These are phyloP conservation scores for Sarocladium oryzae DNA, from an alignment of 2,329 filamentous ascomycete species.

Conservation along the genomic window DNA sequence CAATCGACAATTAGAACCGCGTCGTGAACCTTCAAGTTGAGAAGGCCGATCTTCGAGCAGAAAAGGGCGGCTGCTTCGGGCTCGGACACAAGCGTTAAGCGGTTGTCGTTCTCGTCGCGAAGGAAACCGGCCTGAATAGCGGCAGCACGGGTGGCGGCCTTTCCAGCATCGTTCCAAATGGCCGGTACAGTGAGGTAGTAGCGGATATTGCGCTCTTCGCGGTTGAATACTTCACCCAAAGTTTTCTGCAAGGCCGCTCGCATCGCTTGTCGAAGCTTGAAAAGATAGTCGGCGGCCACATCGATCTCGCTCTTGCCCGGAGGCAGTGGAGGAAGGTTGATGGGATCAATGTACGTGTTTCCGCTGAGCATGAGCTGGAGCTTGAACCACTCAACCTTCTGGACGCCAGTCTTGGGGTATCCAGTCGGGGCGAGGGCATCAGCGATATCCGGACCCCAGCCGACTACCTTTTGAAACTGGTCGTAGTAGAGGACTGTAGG, in stretches of 20 bases:
- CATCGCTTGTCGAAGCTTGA: slow-evolving; percentile 97
- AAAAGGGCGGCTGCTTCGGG: slow-evolving; percentile 96
- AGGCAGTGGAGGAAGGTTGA: slow-evolving; percentile 94
- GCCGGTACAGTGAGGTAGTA: slow-evolving; percentile 98
- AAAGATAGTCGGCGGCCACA: slow-evolving; percentile 97
- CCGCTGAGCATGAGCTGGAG: slow-evolving; percentile 97
- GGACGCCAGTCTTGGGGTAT: slow-evolving; percentile 94
- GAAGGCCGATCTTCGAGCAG: slow-evolving; percentile 90
- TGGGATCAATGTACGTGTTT: slow-evolving; percentile 98
- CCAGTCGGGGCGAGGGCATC: slow-evolving; percentile 94
- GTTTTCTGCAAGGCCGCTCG: slow-evolving; percentile 93
- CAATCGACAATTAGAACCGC: slow-evolving; percentile 98
- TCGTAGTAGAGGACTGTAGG: slow-evolving; percentile 99
- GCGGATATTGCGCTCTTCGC: slow-evolving; percentile 95
- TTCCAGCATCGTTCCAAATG: slow-evolving; percentile 98
- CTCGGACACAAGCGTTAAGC: slow-evolving; percentile 89
- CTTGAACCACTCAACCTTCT: slow-evolving; percentile 99
- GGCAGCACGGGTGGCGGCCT: slow-evolving; percentile 90
- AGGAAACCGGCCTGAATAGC: slow-evolving; percentile 96
- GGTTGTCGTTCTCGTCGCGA: slow-evolving; percentile 94
- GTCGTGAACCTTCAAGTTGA: slow-evolving; percentile 97
- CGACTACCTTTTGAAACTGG: slow-evolving; percentile 99
- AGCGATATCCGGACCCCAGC: slow-evolving; percentile 97
- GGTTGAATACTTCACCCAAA: slow-evolving; percentile 92
- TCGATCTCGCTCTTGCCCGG: slow-evolving; percentile 98